These are phyloP conservation scores for Suaeda aralocaspica DNA, from an alignment of 148 eudicot genomes.

Conservation along the genomic window DNA sequence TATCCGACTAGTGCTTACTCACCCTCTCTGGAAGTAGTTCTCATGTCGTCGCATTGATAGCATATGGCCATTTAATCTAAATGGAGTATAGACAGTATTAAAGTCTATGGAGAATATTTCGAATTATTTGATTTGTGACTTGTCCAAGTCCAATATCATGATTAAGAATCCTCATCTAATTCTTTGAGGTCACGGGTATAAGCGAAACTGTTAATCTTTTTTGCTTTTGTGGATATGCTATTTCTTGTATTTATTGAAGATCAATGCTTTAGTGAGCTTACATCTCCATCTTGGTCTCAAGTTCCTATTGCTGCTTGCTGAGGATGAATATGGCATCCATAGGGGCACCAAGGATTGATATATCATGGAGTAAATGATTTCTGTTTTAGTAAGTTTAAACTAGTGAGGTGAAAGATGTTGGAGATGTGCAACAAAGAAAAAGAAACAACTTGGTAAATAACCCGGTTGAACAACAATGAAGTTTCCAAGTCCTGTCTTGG, in stretches of 20 bases:
- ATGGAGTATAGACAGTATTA: no score
- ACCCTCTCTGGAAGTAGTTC: no score
- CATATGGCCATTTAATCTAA: no score
- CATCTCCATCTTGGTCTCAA: background rate
- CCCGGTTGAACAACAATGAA: background rate
- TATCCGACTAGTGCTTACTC: no score
- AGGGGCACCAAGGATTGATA: background rate
- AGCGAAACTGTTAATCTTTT: background rate
- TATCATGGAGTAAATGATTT: background rate
- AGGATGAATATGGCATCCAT: no score
- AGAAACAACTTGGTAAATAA: background rate
- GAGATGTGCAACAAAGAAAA: background rate
- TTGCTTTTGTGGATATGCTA: background rate
- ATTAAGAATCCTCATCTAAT: background rate
- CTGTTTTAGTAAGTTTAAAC: background rate
- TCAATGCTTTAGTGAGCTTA: background rate
- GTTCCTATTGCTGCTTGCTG: background rate
- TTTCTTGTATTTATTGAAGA: background rate
- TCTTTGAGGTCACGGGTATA: background rate
- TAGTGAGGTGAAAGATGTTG: background rate
- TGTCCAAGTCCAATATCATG: no score
- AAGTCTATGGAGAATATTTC: no score
- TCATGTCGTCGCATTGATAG: no score
- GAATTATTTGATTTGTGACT: no score
- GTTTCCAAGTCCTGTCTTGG: background rate